A percentile compares a stretch with the other conserved stretches of the same genome.
These are phyloP conservation scores for Panaeolus cyanescens DNA, from an alignment of 768 basidiomycete species.

Conservation along the genomic window DNA sequence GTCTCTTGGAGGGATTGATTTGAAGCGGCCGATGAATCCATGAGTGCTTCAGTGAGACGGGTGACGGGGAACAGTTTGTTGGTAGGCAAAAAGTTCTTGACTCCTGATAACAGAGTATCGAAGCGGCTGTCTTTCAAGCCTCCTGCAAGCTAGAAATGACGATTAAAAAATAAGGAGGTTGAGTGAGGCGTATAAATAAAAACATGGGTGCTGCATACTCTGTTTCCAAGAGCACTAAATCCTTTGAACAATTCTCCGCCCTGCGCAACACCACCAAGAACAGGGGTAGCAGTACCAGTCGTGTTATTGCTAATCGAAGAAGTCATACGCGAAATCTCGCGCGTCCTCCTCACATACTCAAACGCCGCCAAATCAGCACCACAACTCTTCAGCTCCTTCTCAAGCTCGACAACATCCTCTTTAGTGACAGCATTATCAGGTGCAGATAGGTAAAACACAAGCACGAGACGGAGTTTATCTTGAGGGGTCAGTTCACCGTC, in stretches of 20 bases:
- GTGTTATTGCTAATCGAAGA: slow-evolving; percentile 58
- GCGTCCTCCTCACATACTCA: slow-evolving; percentile 88
- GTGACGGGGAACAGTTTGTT: slow-evolving; percentile 94
- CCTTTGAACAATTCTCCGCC: slow-evolving; percentile 92
- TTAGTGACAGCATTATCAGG: slow-evolving; percentile 80
- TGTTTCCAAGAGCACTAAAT: slow-evolving; percentile 89
- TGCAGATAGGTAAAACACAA: slow-evolving; percentile 93
- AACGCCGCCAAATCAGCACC: slow-evolving; percentile 84
- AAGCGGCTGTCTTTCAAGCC: slow-evolving; percentile 94
- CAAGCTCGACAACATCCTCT: slow-evolving; percentile 87
- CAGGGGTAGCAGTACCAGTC: slow-evolving; percentile 66
- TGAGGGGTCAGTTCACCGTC: slow-evolving; percentile 66
- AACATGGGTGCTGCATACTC: slow-evolving; percentile 48
- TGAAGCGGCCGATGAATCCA: slow-evolving; percentile 94
- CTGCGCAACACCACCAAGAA: slow-evolving; percentile 57
- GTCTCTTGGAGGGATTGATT: slow-evolving; percentile 96
- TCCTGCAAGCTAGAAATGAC: slow-evolving; percentile 96
- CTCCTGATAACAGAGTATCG: slow-evolving; percentile 95
- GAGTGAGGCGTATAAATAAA: background rate
- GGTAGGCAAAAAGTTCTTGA: slow-evolving; percentile 96
- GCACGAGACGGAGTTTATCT: slow-evolving; percentile 91
- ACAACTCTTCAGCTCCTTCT: slow-evolving; percentile 80
- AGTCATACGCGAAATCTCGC: slow-evolving; percentile 94
- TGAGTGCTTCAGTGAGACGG: slow-evolving; percentile 90
- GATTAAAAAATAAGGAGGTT: slow-evolving; percentile 7